A percentile compares a stretch with the other conserved stretches of the same genome.
Evolutionary conservation across 805 yeast species (phyloP).

Genomic region (Saturnispora kantuleensis): DNA sequence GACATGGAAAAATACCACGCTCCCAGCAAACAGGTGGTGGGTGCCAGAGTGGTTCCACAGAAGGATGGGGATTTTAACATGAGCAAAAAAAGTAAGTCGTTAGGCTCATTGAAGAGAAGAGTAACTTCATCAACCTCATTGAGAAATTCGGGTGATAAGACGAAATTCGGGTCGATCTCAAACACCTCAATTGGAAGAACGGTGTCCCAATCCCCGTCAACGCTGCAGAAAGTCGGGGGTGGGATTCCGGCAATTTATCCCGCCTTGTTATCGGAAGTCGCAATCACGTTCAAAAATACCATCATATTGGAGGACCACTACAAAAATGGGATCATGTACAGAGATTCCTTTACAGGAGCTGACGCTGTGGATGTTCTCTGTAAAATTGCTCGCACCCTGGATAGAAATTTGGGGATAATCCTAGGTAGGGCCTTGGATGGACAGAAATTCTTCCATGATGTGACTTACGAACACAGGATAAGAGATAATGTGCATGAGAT

Average conservation of each 20-base stretch:
- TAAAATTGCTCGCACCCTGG: conserved; percentile 77
- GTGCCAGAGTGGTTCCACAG: conserved; percentile 39
- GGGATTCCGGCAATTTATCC: conserved; percentile 51
- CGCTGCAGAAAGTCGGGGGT: conserved; percentile 15
- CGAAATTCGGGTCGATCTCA: conserved; percentile 18
- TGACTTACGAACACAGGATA: conserved; percentile 85
- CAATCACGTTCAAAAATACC: conserved; percentile 61
- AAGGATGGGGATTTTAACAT: conserved; percentile 20
- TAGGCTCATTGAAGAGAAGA: conserved; percentile 34
- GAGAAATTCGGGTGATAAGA: conserved; percentile 24
- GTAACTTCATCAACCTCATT: conserved; percentile 28
- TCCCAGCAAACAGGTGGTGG: conserved; percentile 28
- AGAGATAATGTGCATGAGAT: conserved; percentile 84
- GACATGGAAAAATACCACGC: conserved; percentile 29
- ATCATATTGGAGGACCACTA: conserved; percentile 66
- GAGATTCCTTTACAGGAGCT: conserved; percentile 88
- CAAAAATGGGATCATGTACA: conserved; percentile 84
- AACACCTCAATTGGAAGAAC: conserved; percentile 33
- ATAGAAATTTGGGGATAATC: conserved; percentile 78
- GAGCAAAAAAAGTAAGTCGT: conserved; percentile 34
- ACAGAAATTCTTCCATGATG: conserved; percentile 90
- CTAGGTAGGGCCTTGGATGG: conserved; percentile 91
- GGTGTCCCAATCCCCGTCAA: conserved; percentile 31
- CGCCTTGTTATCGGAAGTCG: conserved; percentile 79
- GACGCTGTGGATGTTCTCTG: conserved; percentile 92